Base-by-base conservation (phyloP, 2,329 filamentous ascomycete genomes). In the Colletotrichum sp. region DNA sequence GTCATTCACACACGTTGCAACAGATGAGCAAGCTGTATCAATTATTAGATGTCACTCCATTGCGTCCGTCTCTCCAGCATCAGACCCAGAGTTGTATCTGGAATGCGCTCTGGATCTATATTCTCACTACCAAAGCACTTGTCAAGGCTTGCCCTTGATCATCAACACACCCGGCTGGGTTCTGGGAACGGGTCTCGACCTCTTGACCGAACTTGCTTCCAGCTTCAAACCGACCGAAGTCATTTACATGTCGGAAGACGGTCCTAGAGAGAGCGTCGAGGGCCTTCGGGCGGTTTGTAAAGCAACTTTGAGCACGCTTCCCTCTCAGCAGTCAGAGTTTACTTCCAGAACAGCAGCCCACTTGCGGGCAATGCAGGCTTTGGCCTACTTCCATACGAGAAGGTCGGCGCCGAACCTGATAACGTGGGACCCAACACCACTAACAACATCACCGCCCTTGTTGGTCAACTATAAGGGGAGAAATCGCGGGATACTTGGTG, bases 101-200 rank as follows among this genome's bases (percentile, higher is more conserved):
- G 88, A 90, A 15, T 95, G 93, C 77, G 90, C 90, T 0, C 81
- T 89, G 13, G 92, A 96, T 77, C 87, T 97, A 0, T 88, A 92
- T 72, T 84, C 88, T 0, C 87, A 90, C 52, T 94, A 94, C 80
- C 87, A 85, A 28, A 71, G 55, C 2, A 82, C 81, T 7, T 79
- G 88, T 7, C 82, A 86, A 0, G 84, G 85, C 10, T 86, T 84
- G 15, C 92, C 94, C 0, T 85, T 96, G 0, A 83, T 96, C 8
- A 88, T 96, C 80, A 96, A 96, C 81, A 94, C 93, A 0, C 92
- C 94, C 2, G 93, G 94, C 4, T 95, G 94, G 92, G 90, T 95
- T 28, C 90, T 93, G 75, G 93, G 93, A 1, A 92, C 93, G 0
- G 94, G 94, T 0, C 87, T 95, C 0, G 91, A 93, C 78, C 85